Evolutionary conservation across 306 rosid genomes (phyloP).

Genomic region (Vigna mungo): DNA sequence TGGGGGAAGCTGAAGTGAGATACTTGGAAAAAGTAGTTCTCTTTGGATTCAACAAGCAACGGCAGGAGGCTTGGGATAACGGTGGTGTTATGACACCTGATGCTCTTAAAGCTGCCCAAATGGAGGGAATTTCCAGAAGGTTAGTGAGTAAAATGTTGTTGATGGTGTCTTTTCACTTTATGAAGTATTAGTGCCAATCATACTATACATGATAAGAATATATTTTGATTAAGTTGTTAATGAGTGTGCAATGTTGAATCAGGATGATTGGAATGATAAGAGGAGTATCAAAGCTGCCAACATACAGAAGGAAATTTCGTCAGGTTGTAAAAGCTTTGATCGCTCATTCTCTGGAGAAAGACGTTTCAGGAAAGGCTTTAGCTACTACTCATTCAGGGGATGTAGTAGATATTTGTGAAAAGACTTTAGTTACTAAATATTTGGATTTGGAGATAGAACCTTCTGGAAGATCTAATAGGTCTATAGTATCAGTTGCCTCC

Average conservation of each 20-base stretch:
- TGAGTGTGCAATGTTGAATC: conserved; percentile 25
- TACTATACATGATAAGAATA: not conserved
- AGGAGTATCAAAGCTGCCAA: conserved; percentile 75
- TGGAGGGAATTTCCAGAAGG: conserved; percentile 86
- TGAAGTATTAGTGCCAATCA: too few species aligned
- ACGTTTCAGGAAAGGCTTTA: conserved; percentile 51
- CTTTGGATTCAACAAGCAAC: conserved; percentile 61
- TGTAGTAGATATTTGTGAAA: conserved; percentile 48
- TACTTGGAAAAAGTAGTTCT: conserved; percentile 79
- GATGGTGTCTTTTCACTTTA: not conserved
- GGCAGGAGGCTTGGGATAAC: conserved; percentile 69
- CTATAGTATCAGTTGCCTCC: conserved; percentile 52
- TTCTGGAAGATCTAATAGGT: conserved; percentile 46
- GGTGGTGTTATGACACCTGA: conserved; percentile 58
- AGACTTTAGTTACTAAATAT: conserved; percentile 55
- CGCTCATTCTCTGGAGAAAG: conserved; percentile 47
- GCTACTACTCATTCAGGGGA: conserved; percentile 31
- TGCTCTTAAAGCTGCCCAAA: conserved; percentile 80
- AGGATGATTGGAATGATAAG: conserved; percentile 87
- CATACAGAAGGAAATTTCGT: conserved; percentile 72
- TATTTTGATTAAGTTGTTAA: not conserved
- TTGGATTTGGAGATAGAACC: conserved; percentile 44
- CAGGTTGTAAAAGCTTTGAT: conserved; percentile 69
- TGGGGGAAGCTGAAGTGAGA: conserved; percentile 67
- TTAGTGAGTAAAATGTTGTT: conserved; percentile 33